Evolutionary conservation across 2,329 filamentous ascomycete genomes (phyloP), one percentile per base, ranked within the genome.

Genomic region (Phoma sp.): DNA sequence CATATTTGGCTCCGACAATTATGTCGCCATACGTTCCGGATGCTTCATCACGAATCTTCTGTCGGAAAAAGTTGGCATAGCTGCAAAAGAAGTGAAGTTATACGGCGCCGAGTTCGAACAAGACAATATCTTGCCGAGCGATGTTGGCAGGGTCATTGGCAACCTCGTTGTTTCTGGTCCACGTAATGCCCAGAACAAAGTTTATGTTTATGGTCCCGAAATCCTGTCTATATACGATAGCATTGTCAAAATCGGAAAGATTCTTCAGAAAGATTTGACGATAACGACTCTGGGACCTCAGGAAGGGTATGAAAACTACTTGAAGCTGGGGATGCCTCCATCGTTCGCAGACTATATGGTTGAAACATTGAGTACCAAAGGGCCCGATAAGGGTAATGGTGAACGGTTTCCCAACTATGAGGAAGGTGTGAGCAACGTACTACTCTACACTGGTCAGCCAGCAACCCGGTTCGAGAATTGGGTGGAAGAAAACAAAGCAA

Each of bases 61-160:
- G 0, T 65, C 61, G 45, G 71, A 69, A 37, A 55, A 60, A 45
- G 36, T 47, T 7, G 66, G 57, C 4, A 70, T 79, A 14, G 23
- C 53, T 3, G 59, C 52, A 0, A 73, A 69, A 0, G 63, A 76
- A 9, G 71, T 78, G 12, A 68, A 66, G 30, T 33, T 77, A 2
- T 60, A 63, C 7, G 60, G 61, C 9, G 69, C 73, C 0, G 60
- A 73, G 4, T 67, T 66, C 10, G 47, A 56, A 33, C 63, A 71
- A 12, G 80, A 83, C 57, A 72, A 59, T 18, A 76, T 83, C 42
- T 61, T 74, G 0, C 76, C 77, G 0, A 63, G 63, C 2, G 80
- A 83, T 57, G 81, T 83, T 36, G 81, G 81, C 10, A 59, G 65
- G 15, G 80, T 80, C 2, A 61, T 61, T 25, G 80, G 78, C 3